phyloP scores from a whole-genome alignment of 176 grass and related monocot genomes.

The Carex parvula region DNA sequence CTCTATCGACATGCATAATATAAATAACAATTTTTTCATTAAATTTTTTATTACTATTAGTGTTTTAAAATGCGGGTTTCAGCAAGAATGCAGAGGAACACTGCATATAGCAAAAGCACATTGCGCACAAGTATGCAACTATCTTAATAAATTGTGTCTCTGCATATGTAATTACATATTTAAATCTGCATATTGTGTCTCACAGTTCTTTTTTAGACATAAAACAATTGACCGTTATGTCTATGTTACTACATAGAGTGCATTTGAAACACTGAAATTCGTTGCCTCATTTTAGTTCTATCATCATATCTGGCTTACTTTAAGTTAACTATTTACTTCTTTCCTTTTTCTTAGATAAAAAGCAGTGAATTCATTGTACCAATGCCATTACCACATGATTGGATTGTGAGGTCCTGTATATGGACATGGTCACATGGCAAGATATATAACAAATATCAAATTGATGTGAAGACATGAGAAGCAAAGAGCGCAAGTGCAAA shows the following conservation, averaged over 20 bases:
- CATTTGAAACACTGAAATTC: too few relatives aligned
- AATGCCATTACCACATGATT: not conserved
- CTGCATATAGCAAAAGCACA: not conserved
- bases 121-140: too few relatives aligned
- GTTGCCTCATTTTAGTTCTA: not conserved
- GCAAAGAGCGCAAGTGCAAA: not conserved
- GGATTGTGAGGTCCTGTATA: not conserved
- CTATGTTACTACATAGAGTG: too few relatives aligned
- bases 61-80: not conserved
- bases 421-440: not conserved
- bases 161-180: too few relatives aligned
- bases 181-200: not conserved
- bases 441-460: not conserved
- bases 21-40: not conserved
- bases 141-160: too few relatives aligned
- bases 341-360: not conserved
- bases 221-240: too few relatives aligned
- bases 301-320: not conserved
- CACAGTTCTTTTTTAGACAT: not conserved
- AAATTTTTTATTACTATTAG: not conserved
- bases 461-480: not conserved
- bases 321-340: not conserved
- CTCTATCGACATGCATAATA: constrained; percentile 31
- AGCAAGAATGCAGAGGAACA: not conserved
- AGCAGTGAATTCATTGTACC: not conserved